Base-by-base conservation (phyloP, 148 eudicot genomes). In the Salicornia ramosissima region DNA sequence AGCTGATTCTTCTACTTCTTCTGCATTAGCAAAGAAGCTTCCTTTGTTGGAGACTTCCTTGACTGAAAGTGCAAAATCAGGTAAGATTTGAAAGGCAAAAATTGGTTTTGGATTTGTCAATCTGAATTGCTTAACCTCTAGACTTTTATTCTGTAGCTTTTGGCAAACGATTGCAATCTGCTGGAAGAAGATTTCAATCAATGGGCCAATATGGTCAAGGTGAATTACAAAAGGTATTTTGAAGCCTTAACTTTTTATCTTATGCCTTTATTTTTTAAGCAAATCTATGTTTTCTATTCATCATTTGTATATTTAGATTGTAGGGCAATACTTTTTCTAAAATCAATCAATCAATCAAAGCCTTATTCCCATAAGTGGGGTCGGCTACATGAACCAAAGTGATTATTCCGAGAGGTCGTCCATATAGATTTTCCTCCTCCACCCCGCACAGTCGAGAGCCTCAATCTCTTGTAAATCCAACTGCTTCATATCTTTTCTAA, bases 191-290 rank as follows among this genome's bases (percentile, higher is more conserved):
- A 83, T 94, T 94, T 77, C 96, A 89, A 72, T 73, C 91, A 26
- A 94, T 86, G 91, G 99, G 99, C 52, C 96, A 86, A 69, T 94
- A 90, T 79, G 96, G 93, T 69, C 89, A 90, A 86, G 99, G 99
- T 74, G 99, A 94, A 89, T 76, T 87, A 52, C 86, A 82, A 73
- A 84, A 64, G 93, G 99, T 91, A 85, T 69, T n/a, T 7, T 78
- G 28, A 75, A 49, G 50, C 53, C 42, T 34, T 33, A 56, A 42
- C 25, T 19, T 58, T 50, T 21, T n/a, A n/a, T 42, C 29, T 57
- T n/a, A 15, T 12, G 25, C 18, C n/a, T 36, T 49, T 58, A 36
- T 36, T 36, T 4, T 36, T 36, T 8, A 36, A 36, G 5, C 40
- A 36, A 3, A 36, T 36, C 5, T 36, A 3, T 36, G 40, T 36